Conservation (phyloP, 2,329 filamentous ascomycete species). For the Botryotinia convoluta region DNA sequence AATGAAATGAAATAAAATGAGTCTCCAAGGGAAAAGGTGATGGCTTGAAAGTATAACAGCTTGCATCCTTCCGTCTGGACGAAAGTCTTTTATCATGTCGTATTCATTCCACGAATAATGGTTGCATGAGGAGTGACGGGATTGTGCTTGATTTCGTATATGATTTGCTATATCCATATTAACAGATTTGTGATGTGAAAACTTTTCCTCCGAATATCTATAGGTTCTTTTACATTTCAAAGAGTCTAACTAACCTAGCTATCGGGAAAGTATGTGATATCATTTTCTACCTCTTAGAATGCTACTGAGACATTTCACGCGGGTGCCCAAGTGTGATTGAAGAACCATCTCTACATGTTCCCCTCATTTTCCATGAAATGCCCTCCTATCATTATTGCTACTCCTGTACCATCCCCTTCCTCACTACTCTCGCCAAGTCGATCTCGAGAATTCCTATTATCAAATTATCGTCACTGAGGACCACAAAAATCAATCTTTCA, state of each 20-base stretch:
- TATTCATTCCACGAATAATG: slow-evolving; percentile 9
- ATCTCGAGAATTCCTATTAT: slow-evolving; percentile 1
- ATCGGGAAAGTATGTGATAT: background rate
- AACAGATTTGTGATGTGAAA: slow-evolving; percentile 6
- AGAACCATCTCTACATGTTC: background rate
- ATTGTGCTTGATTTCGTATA: slow-evolving; percentile 11
- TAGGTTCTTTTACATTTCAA: background rate
- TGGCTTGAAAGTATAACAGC: background rate
- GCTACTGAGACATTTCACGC: background rate
- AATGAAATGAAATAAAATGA: background rate
- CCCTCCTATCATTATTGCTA: slow-evolving; percentile 18
- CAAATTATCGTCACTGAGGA: slow-evolving; percentile 13
- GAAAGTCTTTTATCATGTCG: slow-evolving; percentile 10
- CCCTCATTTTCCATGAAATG: background rate
- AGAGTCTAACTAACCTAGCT: background rate
- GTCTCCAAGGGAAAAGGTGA: background rate
- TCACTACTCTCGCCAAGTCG: background rate
- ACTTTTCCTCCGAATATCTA: background rate
- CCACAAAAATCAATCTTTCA: slow-evolving; percentile 9
- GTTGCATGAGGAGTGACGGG: slow-evolving; percentile 14
- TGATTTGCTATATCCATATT: slow-evolving; percentile 8
- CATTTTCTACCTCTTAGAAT: background rate
- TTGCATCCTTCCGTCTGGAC: slow-evolving; percentile 7
- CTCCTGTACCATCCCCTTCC: background rate
- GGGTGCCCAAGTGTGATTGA: slow-evolving; percentile 14